A percentile compares a stretch with the other conserved stretches of the same genome.
These are phyloP conservation scores for Penicillium lividum DNA, from an alignment of 495 filamentous ascomycete genomes.

Conservation along the genomic window DNA sequence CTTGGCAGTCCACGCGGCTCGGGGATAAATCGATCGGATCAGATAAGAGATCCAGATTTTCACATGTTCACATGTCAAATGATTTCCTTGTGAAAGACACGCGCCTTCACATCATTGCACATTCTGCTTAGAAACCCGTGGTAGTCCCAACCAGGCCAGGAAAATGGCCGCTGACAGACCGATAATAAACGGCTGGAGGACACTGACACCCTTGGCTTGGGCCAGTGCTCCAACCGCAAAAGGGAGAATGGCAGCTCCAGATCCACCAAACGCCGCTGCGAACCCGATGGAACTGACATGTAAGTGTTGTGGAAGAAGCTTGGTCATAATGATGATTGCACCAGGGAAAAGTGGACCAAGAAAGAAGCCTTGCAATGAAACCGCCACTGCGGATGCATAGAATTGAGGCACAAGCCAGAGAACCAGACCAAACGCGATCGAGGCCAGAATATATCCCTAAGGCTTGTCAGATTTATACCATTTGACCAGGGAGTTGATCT, in stretches of 20 bases:
- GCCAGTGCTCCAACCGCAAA: conserved; percentile 86
- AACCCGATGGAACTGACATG: conserved; percentile 85
- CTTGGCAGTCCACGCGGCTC: background rate
- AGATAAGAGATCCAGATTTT: conserved; percentile 23
- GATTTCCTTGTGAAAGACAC: conserved; percentile 15
- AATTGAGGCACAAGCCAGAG: conserved; percentile 73
- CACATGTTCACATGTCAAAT: conserved; percentile 24
- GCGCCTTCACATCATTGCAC: background rate
- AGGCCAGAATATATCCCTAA: conserved; percentile 52
- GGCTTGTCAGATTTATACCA: background rate
- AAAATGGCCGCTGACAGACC: conserved; percentile 62
- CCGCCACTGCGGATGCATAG: conserved; percentile 67
- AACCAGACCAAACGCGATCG: conserved; percentile 57
- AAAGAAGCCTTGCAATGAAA: conserved; percentile 73
- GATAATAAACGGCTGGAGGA: conserved; percentile 75
- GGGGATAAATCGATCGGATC: conserved; percentile 15
- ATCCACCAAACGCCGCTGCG: conserved; percentile 76
- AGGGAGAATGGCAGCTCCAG: conserved; percentile 77
- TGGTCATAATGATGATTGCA: conserved; percentile 76
- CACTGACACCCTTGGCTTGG: conserved; percentile 73
- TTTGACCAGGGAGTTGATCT: conserved; percentile 12
- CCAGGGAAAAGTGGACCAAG: conserved; percentile 69
- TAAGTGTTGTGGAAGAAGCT: conserved; percentile 72
- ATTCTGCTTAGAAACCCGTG: conserved; percentile 26
- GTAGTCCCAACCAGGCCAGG: conserved; percentile 54